Evolutionary conservation across 768 basidiomycete species (phyloP).

Genomic region (Suillus luteus): DNA sequence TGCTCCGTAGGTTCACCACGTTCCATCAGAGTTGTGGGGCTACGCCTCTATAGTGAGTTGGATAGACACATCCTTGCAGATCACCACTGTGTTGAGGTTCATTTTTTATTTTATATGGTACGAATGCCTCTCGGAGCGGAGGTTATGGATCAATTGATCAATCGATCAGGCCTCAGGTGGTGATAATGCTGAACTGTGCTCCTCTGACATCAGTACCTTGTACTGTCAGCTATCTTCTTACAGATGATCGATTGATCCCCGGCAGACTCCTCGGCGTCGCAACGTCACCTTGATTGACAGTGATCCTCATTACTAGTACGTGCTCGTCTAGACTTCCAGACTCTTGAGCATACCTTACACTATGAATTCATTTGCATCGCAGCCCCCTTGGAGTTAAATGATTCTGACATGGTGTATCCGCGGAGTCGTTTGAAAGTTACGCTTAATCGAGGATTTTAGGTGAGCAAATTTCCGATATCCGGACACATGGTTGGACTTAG

Average conservation of each 20-base stretch:
- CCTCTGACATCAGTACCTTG: not conserved
- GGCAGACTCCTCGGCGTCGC: not conserved
- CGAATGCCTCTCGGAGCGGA: constrained; percentile 9
- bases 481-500: not conserved
- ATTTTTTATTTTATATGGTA: constrained; percentile 2
- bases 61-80: not conserved
- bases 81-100: constrained; percentile 2
- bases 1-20: not conserved
- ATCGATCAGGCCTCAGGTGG: not conserved
- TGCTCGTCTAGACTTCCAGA: not conserved
- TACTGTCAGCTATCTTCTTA: not conserved
- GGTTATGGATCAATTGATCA: not conserved
- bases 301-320: not conserved
- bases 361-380: not conserved
- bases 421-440: not conserved
- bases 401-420: not conserved
- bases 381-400: not conserved
- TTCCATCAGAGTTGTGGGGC: not conserved
- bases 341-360: not conserved
- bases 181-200: constrained; percentile 2
- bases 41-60: not conserved
- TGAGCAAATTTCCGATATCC: not conserved
- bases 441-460: not conserved
- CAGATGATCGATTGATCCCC: not conserved
- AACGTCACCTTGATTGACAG: not conserved